A percentile compares a stretch with the other conserved stretches of the same genome.
Evolutionary conservation across 2,329 filamentous ascomycete species (phyloP).

Genomic region (Teratosphaeriaceae sp.): DNA sequence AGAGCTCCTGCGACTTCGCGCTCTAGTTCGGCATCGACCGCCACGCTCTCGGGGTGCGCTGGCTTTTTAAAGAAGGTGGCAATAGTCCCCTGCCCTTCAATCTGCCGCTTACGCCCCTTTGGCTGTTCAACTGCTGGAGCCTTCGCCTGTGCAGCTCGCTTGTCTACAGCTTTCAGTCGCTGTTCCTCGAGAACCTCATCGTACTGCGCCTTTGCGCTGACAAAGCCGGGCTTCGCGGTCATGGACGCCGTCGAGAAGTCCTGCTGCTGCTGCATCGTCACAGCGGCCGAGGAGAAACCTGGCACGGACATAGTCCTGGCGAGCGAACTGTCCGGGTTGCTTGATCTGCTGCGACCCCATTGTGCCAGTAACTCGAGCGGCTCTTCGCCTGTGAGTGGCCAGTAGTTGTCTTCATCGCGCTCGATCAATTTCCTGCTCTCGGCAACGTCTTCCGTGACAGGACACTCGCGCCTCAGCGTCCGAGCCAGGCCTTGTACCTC

Average conservation of each 20-base stretch:
- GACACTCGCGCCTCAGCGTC: constrained; percentile 60
- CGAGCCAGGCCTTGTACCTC: constrained; percentile 61
- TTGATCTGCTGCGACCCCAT: constrained; percentile 30
- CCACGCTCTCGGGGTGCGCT: too few relatives aligned
- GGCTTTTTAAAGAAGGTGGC: constrained; percentile 44
- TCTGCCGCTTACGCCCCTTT: constrained; percentile 33
- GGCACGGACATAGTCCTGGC: constrained; percentile 12
- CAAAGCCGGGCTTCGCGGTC: constrained; percentile 25
- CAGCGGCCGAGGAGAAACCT: constrained; percentile 2
- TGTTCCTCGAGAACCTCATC: constrained; percentile 34
- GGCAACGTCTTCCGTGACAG: constrained; percentile 50
- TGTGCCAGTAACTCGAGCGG: constrained; percentile 26
- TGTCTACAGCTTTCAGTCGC: constrained; percentile 22
- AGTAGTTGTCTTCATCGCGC: constrained; percentile 59
- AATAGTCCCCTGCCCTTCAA: constrained; percentile 46
- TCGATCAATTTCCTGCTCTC: constrained; percentile 43
- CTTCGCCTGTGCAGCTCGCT: constrained; percentile 17
- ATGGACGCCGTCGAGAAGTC: constrained; percentile 24
- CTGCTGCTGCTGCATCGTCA: constrained; percentile 21
- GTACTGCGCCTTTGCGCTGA: constrained; percentile 33
- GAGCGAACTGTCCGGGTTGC: constrained; percentile 4
- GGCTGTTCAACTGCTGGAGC: constrained; percentile 14
- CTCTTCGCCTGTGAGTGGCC: constrained; percentile 57
- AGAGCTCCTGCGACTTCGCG: neutral
- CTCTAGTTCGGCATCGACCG: neutral